A percentile compares a stretch with the other conserved stretches of the same genome.
Conservation (phyloP, 768 basidiomycete species). For the Boletus eberwhitei region DNA sequence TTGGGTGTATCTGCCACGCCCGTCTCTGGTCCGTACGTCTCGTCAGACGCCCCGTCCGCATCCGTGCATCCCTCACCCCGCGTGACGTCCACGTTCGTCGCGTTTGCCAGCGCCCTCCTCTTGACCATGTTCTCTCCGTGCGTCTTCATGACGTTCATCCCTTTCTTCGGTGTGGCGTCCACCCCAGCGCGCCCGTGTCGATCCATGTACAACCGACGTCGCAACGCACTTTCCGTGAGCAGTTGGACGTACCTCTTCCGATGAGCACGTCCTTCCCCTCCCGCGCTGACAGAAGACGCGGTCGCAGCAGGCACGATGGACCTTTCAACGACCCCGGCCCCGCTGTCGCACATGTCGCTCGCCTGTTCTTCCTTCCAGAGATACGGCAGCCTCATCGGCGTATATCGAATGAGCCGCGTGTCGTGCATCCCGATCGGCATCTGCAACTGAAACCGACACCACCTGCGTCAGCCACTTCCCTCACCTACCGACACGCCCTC, state of each 20-base stretch:
- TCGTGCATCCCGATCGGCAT: constrained; percentile 13
- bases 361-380: constrained; percentile 16
- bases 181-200: background rate
- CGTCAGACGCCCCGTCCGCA: background rate
- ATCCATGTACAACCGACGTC: constrained; percentile 17
- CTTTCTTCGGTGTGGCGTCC: background rate
- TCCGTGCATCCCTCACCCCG: background rate
- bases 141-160: background rate
- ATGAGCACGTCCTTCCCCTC: background rate
- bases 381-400: constrained; percentile 11
- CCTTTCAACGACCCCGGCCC: background rate
- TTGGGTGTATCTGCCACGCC: constrained; percentile 5
- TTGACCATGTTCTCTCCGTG: constrained; percentile 1
- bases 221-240: constrained; percentile 17
- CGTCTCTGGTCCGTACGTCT: background rate
- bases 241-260: constrained; percentile 21
- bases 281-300: background rate
- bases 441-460: constrained; percentile 7
- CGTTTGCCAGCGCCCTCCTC: constrained; percentile 14
- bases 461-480: background rate
- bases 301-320: background rate
- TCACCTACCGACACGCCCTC: background rate
- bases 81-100: constrained; percentile 3
- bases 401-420: constrained; percentile 16
- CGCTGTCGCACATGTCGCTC: background rate